A percentile compares a stretch with the other conserved stretches of the same genome.
Evolutionary conservation across 768 basidiomycete genomes (phyloP).

Genomic region (Kwoniella sp.): DNA sequence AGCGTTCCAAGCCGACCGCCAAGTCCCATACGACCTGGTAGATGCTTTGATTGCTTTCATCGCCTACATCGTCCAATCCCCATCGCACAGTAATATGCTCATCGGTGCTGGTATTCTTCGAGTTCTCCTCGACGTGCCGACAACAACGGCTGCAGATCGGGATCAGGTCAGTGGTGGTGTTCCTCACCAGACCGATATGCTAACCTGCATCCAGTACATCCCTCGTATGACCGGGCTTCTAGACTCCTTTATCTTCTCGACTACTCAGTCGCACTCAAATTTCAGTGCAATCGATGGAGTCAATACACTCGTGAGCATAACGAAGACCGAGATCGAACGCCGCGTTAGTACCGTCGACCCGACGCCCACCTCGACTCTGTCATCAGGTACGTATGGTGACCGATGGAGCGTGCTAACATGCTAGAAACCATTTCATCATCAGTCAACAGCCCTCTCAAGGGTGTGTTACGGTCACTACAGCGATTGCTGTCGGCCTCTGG

Average conservation of each 20-base stretch:
- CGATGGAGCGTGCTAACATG: not conserved
- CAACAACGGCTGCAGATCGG: constrained; percentile 66
- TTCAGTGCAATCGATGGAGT: constrained; percentile 83
- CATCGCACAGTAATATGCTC: constrained; percentile 84
- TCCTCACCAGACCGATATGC: not conserved
- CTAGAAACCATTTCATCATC: constrained; percentile 69
- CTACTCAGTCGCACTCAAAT: constrained; percentile 69
- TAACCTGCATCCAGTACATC: constrained; percentile 53
- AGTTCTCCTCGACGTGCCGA: constrained; percentile 79
- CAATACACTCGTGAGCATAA: constrained; percentile 74
- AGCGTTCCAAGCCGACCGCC: too few relatives aligned
- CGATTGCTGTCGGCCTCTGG: constrained; percentile 97
- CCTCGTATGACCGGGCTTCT: constrained; percentile 88
- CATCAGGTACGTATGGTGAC: constrained; percentile 2
- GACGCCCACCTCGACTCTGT: constrained; percentile 8
- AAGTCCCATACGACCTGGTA: constrained; percentile 49
- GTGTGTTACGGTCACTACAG: constrained; percentile 84
- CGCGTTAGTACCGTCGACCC: not conserved
- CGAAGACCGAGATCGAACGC: constrained; percentile 55
- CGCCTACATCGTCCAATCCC: constrained; percentile 77
- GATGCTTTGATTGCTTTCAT: constrained; percentile 84
- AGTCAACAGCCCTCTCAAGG: constrained; percentile 77
- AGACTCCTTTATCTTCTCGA: constrained; percentile 87
- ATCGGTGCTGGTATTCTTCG: constrained; percentile 90
- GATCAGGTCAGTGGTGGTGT: constrained; percentile 56